Evolutionary conservation across 192 early-diverging fungal genomes (phyloP).

Genomic region (Coemansia sp.): DNA sequence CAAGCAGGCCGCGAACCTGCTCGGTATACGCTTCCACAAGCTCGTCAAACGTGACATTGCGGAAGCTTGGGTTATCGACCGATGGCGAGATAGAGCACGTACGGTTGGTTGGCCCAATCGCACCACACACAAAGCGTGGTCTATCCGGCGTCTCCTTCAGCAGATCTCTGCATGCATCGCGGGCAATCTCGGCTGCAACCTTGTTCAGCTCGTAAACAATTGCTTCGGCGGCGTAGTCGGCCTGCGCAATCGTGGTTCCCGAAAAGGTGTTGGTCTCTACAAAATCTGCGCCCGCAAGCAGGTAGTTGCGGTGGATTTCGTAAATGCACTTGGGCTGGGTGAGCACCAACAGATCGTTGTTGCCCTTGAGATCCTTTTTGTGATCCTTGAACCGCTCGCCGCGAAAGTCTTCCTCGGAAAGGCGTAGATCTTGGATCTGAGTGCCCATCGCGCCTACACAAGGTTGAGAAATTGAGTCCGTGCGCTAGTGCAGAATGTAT

Average conservation of each 20-base stretch:
- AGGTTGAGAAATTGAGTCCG: no score
- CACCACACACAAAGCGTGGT: conserved; percentile 90
- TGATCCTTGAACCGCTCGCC: conserved; percentile 81
- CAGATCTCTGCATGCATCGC: conserved; percentile 78
- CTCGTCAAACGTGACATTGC: conserved; percentile 94
- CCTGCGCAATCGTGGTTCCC: conserved; percentile 86
- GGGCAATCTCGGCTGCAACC: conserved; percentile 82
- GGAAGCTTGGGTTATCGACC: conserved; percentile 91
- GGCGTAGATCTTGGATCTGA: conserved; percentile 80
- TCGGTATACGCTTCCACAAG: conserved; percentile 88
- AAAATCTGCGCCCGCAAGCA: conserved; percentile 89
- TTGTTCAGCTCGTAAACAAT: conserved; percentile 92
- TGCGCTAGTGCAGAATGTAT: neutral
- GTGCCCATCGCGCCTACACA: conserved; percentile 82
- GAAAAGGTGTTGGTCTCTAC: conserved; percentile 98
- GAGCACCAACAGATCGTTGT: conserved; percentile 93
- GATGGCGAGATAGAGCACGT: conserved; percentile 96
- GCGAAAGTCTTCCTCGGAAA: conserved; percentile 85
- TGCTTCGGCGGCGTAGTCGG: conserved; percentile 85
- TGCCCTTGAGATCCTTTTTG: conserved; percentile 86
- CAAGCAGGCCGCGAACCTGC: conserved; percentile 87
- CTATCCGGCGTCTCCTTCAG: conserved; percentile 70
- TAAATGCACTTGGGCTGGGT: conserved; percentile 89
- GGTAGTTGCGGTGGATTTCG: conserved; percentile 85
- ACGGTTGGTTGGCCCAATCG: conserved; percentile 90